A percentile compares a stretch with the other conserved stretches of the same genome.
Conservation (phyloP, 176 grass and related monocot genomes). For the Zea mays region Zm-B73-REFERENCE-NAM-5.0 NC_050097.1:46189501-46190000, state of each 20-base stretch:
- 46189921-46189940: slow-evolving; percentile 1
- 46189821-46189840: neutral
- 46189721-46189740: neutral
- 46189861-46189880: too few species aligned
- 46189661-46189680: too few species aligned
- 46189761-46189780: neutral
- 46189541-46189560: neutral
- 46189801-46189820: neutral
- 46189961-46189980: slow-evolving; percentile 94
- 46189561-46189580: slow-evolving; percentile 2
- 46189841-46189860: too few species aligned
- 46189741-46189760: neutral
- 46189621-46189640: too few species aligned
- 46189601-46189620: too few species aligned
- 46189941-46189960: slow-evolving; percentile 43
- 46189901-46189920: too few species aligned
- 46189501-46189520: too few species aligned
- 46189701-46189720: too few species aligned
- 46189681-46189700: too few species aligned
- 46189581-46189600: slow-evolving; percentile 11
- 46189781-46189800: slow-evolving; percentile 12
- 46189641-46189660: too few species aligned
- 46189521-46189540: too few species aligned
- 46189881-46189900: too few species aligned
- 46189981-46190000: slow-evolving; percentile 97